phyloP scores from a whole-genome alignment of 2,329 filamentous ascomycete genomes.

The Aspergillus pseudoterreus region DNA sequence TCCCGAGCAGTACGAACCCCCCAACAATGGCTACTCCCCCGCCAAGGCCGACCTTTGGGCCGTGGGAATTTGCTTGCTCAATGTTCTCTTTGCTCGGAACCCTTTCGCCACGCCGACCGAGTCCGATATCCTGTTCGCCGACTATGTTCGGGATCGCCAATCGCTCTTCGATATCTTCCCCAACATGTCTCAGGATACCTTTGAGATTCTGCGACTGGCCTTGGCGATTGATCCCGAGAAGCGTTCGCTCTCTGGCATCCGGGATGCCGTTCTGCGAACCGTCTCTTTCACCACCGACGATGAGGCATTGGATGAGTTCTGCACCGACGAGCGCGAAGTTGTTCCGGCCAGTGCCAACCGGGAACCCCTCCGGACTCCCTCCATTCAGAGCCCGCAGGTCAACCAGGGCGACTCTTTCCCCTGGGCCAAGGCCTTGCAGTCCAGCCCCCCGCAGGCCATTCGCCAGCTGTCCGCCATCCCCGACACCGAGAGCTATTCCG shows the following conservation, averaged over 20 bases:
- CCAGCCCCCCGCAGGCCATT: slow-evolving; percentile 64
- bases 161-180: slow-evolving; percentile 97
- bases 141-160: slow-evolving; percentile 90
- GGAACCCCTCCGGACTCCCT: slow-evolving; percentile 92
- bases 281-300: slow-evolving; percentile 93
- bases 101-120: slow-evolving; percentile 88
- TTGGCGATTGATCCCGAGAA: slow-evolving; percentile 88
- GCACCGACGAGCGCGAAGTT: slow-evolving; percentile 71
- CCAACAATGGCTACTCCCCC: slow-evolving; percentile 82
- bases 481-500: slow-evolving; percentile 71
- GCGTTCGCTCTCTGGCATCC: slow-evolving; percentile 74
- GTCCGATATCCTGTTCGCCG: slow-evolving; percentile 86
- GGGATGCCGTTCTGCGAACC: slow-evolving; percentile 72
- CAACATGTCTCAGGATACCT: slow-evolving; percentile 97
- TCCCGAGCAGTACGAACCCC: slow-evolving; percentile 93
- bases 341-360: slow-evolving; percentile 81
- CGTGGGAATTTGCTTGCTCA: slow-evolving; percentile 92
- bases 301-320: slow-evolving; percentile 90
- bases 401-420: slow-evolving; percentile 79
- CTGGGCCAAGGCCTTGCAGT: slow-evolving; percentile 87
- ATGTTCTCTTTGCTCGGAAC: slow-evolving; percentile 94
- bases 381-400: slow-evolving; percentile 80
- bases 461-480: slow-evolving; percentile 86
- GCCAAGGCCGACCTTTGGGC: slow-evolving; percentile 95
- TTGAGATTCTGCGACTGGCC: slow-evolving; percentile 85